Evolutionary conservation across 2,329 filamentous ascomycete species (phyloP).

Genomic region (Harringtonia lauricola): DNA sequence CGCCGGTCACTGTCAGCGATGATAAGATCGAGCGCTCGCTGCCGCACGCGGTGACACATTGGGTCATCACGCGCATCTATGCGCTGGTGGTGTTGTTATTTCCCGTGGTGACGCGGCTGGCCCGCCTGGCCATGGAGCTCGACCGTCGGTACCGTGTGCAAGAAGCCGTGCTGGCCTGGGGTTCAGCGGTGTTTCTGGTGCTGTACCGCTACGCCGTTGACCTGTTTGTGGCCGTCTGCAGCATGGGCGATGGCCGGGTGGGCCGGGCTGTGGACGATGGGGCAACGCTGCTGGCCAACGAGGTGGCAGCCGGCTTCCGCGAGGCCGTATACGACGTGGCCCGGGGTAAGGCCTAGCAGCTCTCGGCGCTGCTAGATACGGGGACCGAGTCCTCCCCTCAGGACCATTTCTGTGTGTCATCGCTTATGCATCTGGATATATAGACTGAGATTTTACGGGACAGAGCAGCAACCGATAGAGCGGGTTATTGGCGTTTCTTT

Average conservation of each 20-base stretch:
- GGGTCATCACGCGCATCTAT: slow-evolving; percentile 10
- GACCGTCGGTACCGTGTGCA: slow-evolving; percentile 13
- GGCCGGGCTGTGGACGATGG: slow-evolving; percentile 12
- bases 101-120: slow-evolving; percentile 2
- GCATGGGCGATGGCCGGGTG: slow-evolving; percentile 11
- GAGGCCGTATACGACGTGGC: slow-evolving; percentile 12
- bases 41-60: slow-evolving; percentile 10
- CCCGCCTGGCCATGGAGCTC: slow-evolving; percentile 7
- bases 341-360: slow-evolving; percentile 2
- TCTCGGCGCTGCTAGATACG: too few species aligned
- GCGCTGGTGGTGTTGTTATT: slow-evolving; percentile 8
- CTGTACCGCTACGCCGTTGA: slow-evolving; percentile 7
- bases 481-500: too few species aligned
- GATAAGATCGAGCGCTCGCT: too few species aligned
- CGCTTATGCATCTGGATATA: too few species aligned
- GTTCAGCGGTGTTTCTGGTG: slow-evolving; percentile 2
- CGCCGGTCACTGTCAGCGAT: too few species aligned
- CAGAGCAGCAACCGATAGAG: too few species aligned
- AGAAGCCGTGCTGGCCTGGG: slow-evolving; percentile 8
- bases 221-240: slow-evolving; percentile 8
- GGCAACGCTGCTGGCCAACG: slow-evolving; percentile 13
- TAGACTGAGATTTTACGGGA: too few species aligned
- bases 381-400: too few species aligned
- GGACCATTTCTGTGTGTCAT: too few species aligned
- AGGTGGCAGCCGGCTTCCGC: slow-evolving; percentile 16